Percentiles rank a stretch among this genome's conserved stretches.
phyloP scores from a whole-genome alignment of 495 filamentous ascomycete genomes.

The Aspergillus heteromorphus region DNA sequence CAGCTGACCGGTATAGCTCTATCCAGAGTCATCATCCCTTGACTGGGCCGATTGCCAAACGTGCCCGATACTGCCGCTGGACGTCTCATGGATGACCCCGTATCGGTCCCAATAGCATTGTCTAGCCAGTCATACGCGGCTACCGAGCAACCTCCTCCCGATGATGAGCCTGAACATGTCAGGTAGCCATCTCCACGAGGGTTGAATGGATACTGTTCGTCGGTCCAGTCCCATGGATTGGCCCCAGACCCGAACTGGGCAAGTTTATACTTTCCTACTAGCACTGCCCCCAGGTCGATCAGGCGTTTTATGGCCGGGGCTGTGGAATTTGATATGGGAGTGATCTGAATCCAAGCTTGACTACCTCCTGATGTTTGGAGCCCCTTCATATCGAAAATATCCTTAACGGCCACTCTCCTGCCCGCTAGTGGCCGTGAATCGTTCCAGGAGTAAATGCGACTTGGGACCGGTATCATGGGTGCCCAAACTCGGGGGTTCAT shows the following conservation, averaged over 20 bases:
- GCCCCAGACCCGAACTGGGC: constrained; percentile 57
- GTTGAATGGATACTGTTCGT: constrained; percentile 51
- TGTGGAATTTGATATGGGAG: constrained; percentile 39
- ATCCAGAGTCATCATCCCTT: constrained; percentile 38
- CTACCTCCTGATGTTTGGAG: constrained; percentile 52
- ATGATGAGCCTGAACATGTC: constrained; percentile 39
- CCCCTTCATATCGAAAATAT: constrained; percentile 54
- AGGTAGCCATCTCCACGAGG: constrained; percentile 54
- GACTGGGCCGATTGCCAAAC: constrained; percentile 47
- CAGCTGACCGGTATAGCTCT: constrained; percentile 42
- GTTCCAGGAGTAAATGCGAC: constrained; percentile 7
- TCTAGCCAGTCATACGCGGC: constrained; percentile 54
- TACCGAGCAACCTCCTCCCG: constrained; percentile 43
- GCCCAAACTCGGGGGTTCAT: constrained; percentile 2
- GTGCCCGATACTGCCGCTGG: constrained; percentile 44
- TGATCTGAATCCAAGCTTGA: constrained; percentile 51
- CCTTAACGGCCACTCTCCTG: constrained; percentile 53
- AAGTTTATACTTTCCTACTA: constrained; percentile 57
- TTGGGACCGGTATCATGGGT: constrained; percentile 10
- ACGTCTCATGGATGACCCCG: constrained; percentile 43
- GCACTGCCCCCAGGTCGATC: constrained; percentile 52
- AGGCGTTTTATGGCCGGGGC: constrained; percentile 48
- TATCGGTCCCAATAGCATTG: constrained; percentile 45
- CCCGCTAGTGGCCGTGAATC: constrained; percentile 37
- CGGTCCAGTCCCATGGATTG: constrained; percentile 47